Percentiles rank a stretch among this genome's conserved stretches.
These are phyloP conservation scores for Mariannaea elegans DNA, from an alignment of 2,329 filamentous ascomycete species.

Conservation along the genomic window DNA sequence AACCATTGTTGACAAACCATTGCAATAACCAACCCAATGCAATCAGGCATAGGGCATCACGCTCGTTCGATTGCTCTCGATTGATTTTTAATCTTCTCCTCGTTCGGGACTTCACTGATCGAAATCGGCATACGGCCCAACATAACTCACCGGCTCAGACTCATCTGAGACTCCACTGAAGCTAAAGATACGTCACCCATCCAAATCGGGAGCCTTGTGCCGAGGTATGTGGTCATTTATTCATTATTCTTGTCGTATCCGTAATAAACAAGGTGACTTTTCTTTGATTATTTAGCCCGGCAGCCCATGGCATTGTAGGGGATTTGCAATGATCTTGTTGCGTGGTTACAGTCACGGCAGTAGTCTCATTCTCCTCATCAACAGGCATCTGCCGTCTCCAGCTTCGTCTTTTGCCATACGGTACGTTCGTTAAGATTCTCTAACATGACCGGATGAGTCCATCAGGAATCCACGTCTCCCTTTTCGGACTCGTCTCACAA, in stretches of 20 bases:
- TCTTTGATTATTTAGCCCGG: not conserved
- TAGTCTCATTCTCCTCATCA: not conserved
- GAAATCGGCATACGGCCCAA: conserved; percentile 35
- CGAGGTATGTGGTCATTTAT: conserved; percentile 32
- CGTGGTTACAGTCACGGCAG: not conserved
- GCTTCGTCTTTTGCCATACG: no score
- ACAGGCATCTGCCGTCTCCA: not conserved
- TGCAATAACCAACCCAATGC: no score
- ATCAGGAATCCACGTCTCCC: not conserved
- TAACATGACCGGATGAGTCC: no score
- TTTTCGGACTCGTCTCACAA: not conserved
- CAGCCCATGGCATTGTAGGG: no score
- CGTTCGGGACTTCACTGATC: no score
- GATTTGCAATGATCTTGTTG: not conserved
- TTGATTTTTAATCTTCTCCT: no score
- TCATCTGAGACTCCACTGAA: not conserved
- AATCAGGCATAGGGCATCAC: no score
- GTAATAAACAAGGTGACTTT: not conserved
- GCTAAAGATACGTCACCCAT: conserved; percentile 29
- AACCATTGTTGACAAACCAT: no score
- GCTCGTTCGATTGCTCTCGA: no score
- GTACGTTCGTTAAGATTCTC: no score
- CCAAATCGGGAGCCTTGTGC: conserved; percentile 32
- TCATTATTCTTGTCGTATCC: not conserved
- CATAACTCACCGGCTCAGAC: conserved; percentile 24